phyloP scores from a whole-genome alignment of 2,329 filamentous ascomycete genomes.

The Fusarium algeriense region DNA sequence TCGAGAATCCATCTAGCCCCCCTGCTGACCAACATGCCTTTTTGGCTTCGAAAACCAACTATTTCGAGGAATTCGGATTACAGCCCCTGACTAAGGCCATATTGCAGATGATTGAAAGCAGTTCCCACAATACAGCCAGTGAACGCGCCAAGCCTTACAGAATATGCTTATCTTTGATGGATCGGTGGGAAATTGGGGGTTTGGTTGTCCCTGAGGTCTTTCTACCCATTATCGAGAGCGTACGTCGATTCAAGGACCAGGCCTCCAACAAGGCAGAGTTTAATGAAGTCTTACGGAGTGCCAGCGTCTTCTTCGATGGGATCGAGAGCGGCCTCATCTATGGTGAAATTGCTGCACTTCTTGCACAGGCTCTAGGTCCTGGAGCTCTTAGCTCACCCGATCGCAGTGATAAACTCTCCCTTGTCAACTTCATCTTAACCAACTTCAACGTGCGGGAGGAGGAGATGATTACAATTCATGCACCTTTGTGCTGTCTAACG shows the following conservation, averaged over 20 bases:
- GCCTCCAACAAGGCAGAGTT: constrained; percentile 78
- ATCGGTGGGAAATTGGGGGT: constrained; percentile 96
- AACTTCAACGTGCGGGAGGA: constrained; percentile 96
- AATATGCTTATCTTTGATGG: constrained; percentile 95
- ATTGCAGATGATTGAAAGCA: constrained; percentile 76
- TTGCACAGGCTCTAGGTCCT: constrained; percentile 70
- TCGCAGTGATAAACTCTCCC: constrained; percentile 72
- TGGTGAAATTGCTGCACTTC: constrained; percentile 79
- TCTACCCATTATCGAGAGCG: constrained; percentile 83
- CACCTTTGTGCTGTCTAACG: constrained; percentile 72
- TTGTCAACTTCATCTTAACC: constrained; percentile 84
- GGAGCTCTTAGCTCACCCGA: constrained; percentile 59
- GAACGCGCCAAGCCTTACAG: constrained; percentile 88
- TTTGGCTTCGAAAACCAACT: constrained; percentile 74
- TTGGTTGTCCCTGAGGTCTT: constrained; percentile 91
- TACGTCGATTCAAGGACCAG: constrained; percentile 77
- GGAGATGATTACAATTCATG: constrained; percentile 91
- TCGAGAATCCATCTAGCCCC: constrained; percentile 60
- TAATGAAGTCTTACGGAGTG: constrained; percentile 89
- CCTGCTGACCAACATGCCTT: constrained; percentile 59
- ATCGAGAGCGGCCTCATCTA: constrained; percentile 96
- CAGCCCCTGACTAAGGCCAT: constrained; percentile 80
- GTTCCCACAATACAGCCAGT: constrained; percentile 50
- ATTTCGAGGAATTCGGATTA: constrained; percentile 86
- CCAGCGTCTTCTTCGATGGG: constrained; percentile 96